Percentiles rank a stretch among this genome's conserved stretches.
Conservation (phyloP, 1,284 basidiomycete genomes). For the Cutaneotrichosporon mucoides region DNA sequence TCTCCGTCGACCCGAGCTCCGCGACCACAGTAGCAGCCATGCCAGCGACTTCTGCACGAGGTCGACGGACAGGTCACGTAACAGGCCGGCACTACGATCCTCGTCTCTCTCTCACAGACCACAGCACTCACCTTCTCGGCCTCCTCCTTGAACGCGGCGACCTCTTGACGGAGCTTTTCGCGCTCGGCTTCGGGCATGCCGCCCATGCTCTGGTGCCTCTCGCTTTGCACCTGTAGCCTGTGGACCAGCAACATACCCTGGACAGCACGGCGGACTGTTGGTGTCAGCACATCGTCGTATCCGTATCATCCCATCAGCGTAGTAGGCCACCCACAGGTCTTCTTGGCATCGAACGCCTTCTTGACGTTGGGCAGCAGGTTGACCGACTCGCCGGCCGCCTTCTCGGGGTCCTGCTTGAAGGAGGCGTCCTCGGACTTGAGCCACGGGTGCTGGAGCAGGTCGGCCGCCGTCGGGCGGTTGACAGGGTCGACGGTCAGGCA, state of each 20-base stretch:
- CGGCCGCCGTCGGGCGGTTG: conserved; percentile 67
- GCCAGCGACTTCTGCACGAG: no score
- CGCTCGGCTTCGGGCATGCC: conserved; percentile 53
- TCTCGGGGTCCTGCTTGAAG: conserved; percentile 58
- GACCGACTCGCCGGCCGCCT: conserved; percentile 60
- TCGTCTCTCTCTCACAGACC: background rate
- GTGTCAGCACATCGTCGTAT: background rate
- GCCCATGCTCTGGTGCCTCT: conserved; percentile 52
- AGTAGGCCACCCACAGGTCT: conserved; percentile 58
- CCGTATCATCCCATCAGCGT: no score
- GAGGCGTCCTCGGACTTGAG: conserved; percentile 50
- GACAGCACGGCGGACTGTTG: conserved; percentile 75
- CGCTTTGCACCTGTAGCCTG: conserved; percentile 57
- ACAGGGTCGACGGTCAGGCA: conserved; percentile 81
- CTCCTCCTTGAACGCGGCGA: conserved; percentile 72
- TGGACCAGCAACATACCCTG: conserved; percentile 78
- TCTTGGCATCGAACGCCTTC: conserved; percentile 80
- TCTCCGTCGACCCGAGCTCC: no score
- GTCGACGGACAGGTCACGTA: no score
- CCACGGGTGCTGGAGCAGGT: conserved; percentile 75
- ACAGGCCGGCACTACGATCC: no score
- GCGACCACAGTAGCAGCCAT: no score
- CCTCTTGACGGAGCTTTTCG: conserved; percentile 57
- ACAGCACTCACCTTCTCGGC: conserved; percentile 59
- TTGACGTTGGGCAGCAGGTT: conserved; percentile 83